Evolutionary conservation across 306 rosid species (phyloP), one percentile per base, ranked within the genome.

Genomic region (Corylus americana): DNA sequence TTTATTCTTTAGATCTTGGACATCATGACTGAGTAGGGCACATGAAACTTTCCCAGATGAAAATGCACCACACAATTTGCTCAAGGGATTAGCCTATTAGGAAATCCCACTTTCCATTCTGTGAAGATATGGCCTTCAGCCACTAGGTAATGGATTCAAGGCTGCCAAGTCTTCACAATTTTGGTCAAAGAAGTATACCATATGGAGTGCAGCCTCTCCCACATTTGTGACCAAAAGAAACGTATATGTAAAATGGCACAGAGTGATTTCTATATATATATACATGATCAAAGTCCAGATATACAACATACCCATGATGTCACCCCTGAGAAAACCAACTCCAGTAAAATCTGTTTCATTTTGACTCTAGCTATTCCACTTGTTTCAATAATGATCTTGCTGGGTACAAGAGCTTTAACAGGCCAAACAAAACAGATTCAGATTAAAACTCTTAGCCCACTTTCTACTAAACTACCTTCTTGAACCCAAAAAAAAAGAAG

Each of bases 401-500:
- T 71, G 61, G 75, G 53, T 17, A 37, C 39, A 75, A 37, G 59
- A 35, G 67, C 39, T 20, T 47, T 72, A 81, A 80, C 87, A 71
- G 81, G 31, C 77, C 88, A 87, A 82, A 77, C 78, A 79, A 80
- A 78, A 85, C 17, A 47, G 86, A 75, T 68, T 82, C 92, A 83
- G 72, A 86, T 66, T 76, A 83, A 79, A 84, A 81, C 85, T 82
- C 80, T 55, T 8, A 75, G 22, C 75, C 76, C 63, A 22, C 47
- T 71, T 51, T 18, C 74, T 49, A 48, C 35, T 51, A 71, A 66
- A 37, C 71, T 37, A 66, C 22, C 71, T 66, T 49, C 11, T 71
- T 16, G 48, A 44, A 39, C 78, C 35, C 25, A 50, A 13, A 11
- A 25, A 11, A 25, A 55, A 51, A 10, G 8, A 61, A 77, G 68